phyloP scores from a whole-genome alignment of 148 eudicot species.

The Fagopyrum tataricum region DNA sequence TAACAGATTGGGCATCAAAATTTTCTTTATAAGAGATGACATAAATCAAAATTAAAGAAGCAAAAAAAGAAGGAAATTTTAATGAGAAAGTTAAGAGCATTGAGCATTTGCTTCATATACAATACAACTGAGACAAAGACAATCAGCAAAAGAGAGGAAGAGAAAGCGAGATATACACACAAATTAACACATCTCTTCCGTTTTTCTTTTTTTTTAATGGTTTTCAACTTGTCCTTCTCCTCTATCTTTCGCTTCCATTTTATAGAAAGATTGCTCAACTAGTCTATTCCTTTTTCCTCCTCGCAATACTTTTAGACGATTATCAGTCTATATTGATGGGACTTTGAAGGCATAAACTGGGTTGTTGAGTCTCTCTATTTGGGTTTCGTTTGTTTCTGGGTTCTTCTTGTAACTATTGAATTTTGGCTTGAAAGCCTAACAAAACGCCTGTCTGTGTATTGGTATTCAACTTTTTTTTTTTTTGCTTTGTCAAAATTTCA shows the following conservation, averaged over 20 bases:
- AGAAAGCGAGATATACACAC: constrained; percentile 2
- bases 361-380: background rate
- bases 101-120: constrained; percentile 12
- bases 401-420: background rate
- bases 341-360: constrained; percentile 7
- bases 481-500: background rate
- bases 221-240: constrained; percentile 14
- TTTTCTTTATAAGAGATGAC: background rate
- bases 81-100: constrained; percentile 6
- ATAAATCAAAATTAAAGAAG: background rate
- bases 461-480: background rate
- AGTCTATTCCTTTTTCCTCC: background rate
- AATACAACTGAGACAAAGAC: constrained; percentile 11
- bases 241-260: constrained; percentile 9
- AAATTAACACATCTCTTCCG: constrained; percentile 3
- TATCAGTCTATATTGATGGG: constrained; percentile 6
- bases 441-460: constrained; percentile 2
- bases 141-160: constrained; percentile 12
- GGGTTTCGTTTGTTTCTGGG: background rate
- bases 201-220: constrained; percentile 9
- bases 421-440: background rate
- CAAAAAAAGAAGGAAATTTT: background rate
- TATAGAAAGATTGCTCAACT: constrained; percentile 9
- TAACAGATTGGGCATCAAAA: background rate
- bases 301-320: background rate